Conservation (phyloP, 768 basidiomycete species). For the Multifurca ochricompacta region DNA sequence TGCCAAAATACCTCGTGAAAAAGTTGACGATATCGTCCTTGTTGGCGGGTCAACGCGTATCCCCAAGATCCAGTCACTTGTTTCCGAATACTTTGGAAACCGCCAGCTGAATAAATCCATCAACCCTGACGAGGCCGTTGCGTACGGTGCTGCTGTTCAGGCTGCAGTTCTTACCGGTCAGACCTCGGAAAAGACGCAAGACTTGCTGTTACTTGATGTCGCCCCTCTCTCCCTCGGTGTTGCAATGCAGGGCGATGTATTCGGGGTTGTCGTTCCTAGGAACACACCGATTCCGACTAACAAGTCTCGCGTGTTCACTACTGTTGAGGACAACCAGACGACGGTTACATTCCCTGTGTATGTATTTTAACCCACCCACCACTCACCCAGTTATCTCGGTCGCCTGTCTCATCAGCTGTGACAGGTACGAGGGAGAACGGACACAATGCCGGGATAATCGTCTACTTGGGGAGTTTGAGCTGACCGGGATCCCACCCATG, state of each 20-base stretch:
- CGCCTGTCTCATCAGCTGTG: conserved; percentile 14
- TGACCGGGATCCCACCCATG: conserved; percentile 98
- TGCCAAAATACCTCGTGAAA: conserved; percentile 94
- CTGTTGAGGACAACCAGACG: conserved; percentile 99
- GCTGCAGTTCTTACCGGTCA: conserved; percentile 98
- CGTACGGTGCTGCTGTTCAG: conserved; percentile 99
- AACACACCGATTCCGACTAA: conserved; percentile 99
- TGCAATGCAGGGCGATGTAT: conserved; percentile 99
- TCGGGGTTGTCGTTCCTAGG: conserved; percentile 98
- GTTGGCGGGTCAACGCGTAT: conserved; percentile 99
- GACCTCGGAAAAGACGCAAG: conserved; percentile 97
- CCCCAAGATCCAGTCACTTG: conserved; percentile 96
- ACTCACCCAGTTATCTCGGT: background rate
- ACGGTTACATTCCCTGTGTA: conserved; percentile 99
- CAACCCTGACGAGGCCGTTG: conserved; percentile 99
- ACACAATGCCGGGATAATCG: conserved; percentile 99
- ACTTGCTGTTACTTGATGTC: conserved; percentile 96
- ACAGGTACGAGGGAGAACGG: conserved; percentile 95
- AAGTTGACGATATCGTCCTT: conserved; percentile 98
- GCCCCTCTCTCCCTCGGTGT: conserved; percentile 98
- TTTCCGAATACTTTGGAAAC: conserved; percentile 97
- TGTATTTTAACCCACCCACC: no score
- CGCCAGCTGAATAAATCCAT: conserved; percentile 99
- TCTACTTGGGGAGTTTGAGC: conserved; percentile 98
- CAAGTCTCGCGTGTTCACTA: conserved; percentile 98